These are phyloP conservation scores for Lentinula lateritia DNA, from an alignment of 768 basidiomycete genomes.

Conservation along the genomic window DNA sequence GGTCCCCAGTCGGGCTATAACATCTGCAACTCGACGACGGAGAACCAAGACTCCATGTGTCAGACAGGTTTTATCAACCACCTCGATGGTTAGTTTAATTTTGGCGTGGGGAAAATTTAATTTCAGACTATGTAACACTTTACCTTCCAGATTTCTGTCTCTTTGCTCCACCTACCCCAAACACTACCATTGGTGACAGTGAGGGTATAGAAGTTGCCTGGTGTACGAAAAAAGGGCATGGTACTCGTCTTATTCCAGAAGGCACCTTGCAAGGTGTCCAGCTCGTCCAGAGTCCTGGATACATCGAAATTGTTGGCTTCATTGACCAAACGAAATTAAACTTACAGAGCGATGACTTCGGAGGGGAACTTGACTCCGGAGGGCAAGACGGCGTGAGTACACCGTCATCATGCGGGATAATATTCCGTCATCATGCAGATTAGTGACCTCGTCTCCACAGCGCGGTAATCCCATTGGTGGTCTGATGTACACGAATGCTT, in stretches of 20 bases:
- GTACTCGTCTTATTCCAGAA: conserved; percentile 57
- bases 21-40: conserved; percentile 61
- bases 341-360: conserved; percentile 43
- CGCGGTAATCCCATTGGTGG: conserved; percentile 57
- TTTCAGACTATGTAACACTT: neutral
- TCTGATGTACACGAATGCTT: conserved; percentile 42
- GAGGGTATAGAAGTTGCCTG: conserved; percentile 63
- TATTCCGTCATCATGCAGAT: neutral
- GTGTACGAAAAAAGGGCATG: conserved; percentile 58
- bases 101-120: too few species aligned
- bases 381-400: conserved; percentile 51
- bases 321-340: conserved; percentile 53
- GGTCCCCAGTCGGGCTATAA: conserved; percentile 59
- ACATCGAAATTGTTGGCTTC: conserved; percentile 52
- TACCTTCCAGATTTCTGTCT: conserved; percentile 49
- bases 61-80: conserved; percentile 58
- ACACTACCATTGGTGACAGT: conserved; percentile 49
- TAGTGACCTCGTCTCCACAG: conserved; percentile 16
- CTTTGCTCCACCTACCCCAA: conserved; percentile 43
- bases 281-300: conserved; percentile 44
- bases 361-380: conserved; percentile 70
- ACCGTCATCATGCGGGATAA: neutral
- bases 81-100: conserved; percentile 38
- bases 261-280: conserved; percentile 56
- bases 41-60: conserved; percentile 50